Evolutionary conservation across 2,329 filamentous ascomycete species (phyloP), one percentile per base, ranked within the genome.

Genomic region (Pseudogymnoascus pannorum): DNA sequence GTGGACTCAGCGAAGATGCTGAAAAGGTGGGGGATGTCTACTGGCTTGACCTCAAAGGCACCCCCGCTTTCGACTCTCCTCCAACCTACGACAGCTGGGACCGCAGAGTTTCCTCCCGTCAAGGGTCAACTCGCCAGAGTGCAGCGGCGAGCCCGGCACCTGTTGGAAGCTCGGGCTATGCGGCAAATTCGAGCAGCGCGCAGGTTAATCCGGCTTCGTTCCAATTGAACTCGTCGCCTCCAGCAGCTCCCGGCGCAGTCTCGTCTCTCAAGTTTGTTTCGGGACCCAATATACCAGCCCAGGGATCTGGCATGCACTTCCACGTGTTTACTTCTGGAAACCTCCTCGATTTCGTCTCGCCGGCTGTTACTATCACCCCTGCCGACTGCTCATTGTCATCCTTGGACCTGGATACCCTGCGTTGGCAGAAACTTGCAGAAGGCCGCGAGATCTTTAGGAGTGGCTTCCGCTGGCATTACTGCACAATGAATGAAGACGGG

Each of bases 401-500:
- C 3, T 78, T 99, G 24, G 94, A 99, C 68, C 79, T 99, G 9
- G 88, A 89, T 62, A 88, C 89, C 0, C 77, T 97, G 58, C 87
- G 92, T 57, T 99, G 94, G 94, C 92, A 96, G 74, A 95, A 92
- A 72, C 80, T 99, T 16, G 94, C 93, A 1, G 93, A 97, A 70
- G 94, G 94, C 3, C 88, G 91, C 58, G 94, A 99, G 71, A 87
- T 99, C 33, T 99, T 97, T 76, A 89, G 89, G 67, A 79, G 86
- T 0, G 91, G 89, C n/a, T 97, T 94, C 73, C 86, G 93, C 63
- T 99, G 94, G 94, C 93, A 97, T 73, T 99, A 99, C 72, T 97
- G 94, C 73, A 96, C 92, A 2, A 89, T 97, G 75, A 95, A 97
- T 71, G 87, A 94, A 64, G 91, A 96, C 68, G 93, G 93, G 5